Evolutionary conservation across 345 rosid species (phyloP), one percentile per base, ranked within the genome.

Genomic region (Eutrema japonicum): DNA sequence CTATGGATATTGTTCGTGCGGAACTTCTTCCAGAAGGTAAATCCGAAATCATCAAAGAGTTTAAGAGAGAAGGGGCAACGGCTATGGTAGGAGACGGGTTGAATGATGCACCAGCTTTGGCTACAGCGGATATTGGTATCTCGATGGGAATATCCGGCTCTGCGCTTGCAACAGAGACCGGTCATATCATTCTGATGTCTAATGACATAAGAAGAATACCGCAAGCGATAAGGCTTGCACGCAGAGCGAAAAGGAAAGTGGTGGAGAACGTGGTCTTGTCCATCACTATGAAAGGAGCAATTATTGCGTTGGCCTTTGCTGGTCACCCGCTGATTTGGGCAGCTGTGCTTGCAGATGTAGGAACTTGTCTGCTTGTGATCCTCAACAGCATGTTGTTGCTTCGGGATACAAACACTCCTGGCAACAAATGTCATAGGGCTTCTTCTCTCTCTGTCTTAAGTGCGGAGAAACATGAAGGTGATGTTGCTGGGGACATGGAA

Each of bases 131-230:
- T 64, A 85, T 92, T 26, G 99, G 99, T 6, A 88, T 95, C 14
- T 92, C 99, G 0, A 95, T 89, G 99, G 98, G 99, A 1, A 56
- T 95, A 45, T 92, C 98, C 0, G 96, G 97, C 55, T 95, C 99
- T 0, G 92, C 99, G 1, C 94, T 90, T 10, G 96, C 97, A 33
- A 90, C 85, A 12, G 91, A 95, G 75, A 92, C 98, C 0, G 96
- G 94, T 5, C 75, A 95, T 7, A 70, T 92, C 8, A 83, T 95
- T 72, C 84, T 92, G 3, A 92, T 95, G 98, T 88, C 96, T 0
- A 90, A 90, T 55, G 99, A 92, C 54, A 79, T 92, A 3, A 80
- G 92, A 57, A 88, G 86, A 64, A 83, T 92, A 37, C 94, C 99
- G 0, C 80, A 84, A 63, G 91, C 87, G 1, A 85, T 95, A 70